These are phyloP conservation scores for Pelargonium citronellum DNA, from an alignment of 441 rosid genomes.

Conservation along the genomic window DNA sequence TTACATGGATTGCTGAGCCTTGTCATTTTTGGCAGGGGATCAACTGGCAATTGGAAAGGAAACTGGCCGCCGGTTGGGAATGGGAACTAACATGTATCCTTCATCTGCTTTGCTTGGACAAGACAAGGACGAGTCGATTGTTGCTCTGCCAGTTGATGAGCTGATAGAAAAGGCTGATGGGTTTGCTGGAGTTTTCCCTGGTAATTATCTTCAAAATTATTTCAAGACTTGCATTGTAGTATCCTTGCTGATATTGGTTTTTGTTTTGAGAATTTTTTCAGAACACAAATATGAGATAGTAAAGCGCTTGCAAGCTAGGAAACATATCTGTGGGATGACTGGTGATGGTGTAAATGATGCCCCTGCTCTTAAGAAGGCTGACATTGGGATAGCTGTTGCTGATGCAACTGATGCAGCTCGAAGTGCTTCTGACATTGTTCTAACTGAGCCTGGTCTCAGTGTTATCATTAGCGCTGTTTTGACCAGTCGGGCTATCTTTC, in stretches of 20 bases:
- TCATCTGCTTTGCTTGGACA: constrained; percentile 53
- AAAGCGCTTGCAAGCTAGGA: constrained; percentile 50
- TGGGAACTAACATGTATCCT: constrained; percentile 39
- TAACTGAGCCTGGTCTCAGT: constrained; percentile 52
- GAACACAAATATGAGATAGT: constrained; percentile 53
- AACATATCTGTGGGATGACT: constrained; percentile 55
- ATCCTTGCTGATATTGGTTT: not conserved
- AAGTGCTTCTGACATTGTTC: constrained; percentile 49
- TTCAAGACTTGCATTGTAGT: not conserved
- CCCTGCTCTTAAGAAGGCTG: constrained; percentile 53
- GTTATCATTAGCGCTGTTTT: constrained; percentile 49
- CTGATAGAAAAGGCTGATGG: no score
- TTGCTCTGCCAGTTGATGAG: not conserved
- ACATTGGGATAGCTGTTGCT: constrained; percentile 55
- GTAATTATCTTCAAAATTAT: not conserved
- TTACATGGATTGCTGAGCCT: no score
- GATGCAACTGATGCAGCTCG: constrained; percentile 58
- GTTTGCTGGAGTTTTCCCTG: not conserved
- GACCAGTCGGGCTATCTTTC: constrained; percentile 46
- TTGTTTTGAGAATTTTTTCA: constrained; percentile 9
- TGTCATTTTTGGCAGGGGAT: constrained; percentile 34
- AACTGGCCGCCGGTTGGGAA: constrained; percentile 43
- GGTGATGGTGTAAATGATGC: constrained; percentile 54
- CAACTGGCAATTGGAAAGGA: constrained; percentile 51
- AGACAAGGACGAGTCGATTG: constrained; percentile 34